Conservation (phyloP, 2,329 filamentous ascomycete species). For the Colletotrichum plurivorum region DNA sequence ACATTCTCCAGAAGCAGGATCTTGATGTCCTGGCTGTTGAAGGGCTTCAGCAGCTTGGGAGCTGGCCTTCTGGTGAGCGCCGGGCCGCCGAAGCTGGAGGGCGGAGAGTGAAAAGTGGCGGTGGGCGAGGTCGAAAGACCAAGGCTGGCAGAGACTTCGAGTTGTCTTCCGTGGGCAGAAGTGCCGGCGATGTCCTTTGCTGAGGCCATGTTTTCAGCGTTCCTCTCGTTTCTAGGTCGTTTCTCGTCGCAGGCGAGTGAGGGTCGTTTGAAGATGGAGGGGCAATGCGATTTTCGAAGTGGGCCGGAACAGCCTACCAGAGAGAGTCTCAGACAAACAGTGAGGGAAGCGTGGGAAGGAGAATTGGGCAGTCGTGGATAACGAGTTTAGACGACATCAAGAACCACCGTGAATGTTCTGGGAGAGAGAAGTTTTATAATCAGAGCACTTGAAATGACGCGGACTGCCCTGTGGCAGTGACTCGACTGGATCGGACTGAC, state of each 20-base stretch:
- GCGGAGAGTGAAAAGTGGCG: slow-evolving; percentile 81
- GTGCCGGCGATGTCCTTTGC: slow-evolving; percentile 64
- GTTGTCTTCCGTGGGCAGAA: slow-evolving; percentile 46
- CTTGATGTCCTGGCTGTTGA: slow-evolving; percentile 96
- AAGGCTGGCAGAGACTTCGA: slow-evolving; percentile 70
- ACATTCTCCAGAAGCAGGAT: slow-evolving; percentile 96
- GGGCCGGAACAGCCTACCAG: slow-evolving; percentile 6
- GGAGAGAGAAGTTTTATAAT: slow-evolving; percentile 27
- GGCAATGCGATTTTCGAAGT: slow-evolving; percentile 30
- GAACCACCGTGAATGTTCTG: background rate
- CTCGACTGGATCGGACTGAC: slow-evolving; percentile 10
- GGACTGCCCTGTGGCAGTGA: slow-evolving; percentile 24
- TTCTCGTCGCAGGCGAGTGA: background rate
- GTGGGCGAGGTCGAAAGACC: slow-evolving; percentile 82
- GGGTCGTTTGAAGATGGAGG: slow-evolving; percentile 15
- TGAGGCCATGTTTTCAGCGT: slow-evolving; percentile 55
- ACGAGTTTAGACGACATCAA: background rate
- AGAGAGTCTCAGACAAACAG: background rate
- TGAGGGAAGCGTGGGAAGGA: background rate
- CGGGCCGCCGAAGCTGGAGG: slow-evolving; percentile 71
- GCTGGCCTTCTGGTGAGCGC: slow-evolving; percentile 59
- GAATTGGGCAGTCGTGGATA: background rate
- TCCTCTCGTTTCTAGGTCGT: too few relatives aligned
- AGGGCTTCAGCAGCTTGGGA: slow-evolving; percentile 90
- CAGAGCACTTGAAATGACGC: slow-evolving; percentile 26